Percentiles rank a stretch among this genome's conserved stretches.
Evolutionary conservation across 495 filamentous ascomycete genomes (phyloP).

Genomic region (Tuber calosporum): DNA sequence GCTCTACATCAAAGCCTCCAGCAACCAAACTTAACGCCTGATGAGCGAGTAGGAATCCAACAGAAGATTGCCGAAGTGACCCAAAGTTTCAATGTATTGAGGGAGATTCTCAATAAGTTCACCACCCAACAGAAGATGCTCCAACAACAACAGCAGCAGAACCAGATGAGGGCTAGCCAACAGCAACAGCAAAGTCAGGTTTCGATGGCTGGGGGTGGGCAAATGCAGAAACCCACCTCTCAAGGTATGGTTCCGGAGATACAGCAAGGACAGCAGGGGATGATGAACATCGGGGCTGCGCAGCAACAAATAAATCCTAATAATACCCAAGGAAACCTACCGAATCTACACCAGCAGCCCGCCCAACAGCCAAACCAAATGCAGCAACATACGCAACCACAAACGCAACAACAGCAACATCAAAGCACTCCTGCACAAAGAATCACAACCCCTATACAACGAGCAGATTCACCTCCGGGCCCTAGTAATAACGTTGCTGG

Average conservation of each 20-base stretch:
- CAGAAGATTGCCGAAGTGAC: constrained; percentile 27
- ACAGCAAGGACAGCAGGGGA: constrained; percentile 16
- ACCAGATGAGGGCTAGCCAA: constrained; percentile 36
- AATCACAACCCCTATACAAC: constrained; percentile 41
- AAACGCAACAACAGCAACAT: constrained; percentile 40
- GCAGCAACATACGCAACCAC: constrained; percentile 34
- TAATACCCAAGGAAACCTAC: constrained; percentile 31
- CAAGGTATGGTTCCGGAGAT: constrained; percentile 24
- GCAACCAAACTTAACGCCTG: constrained; percentile 24
- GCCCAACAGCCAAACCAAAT: constrained; percentile 23
- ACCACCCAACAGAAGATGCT: constrained; percentile 35
- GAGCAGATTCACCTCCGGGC: constrained; percentile 41
- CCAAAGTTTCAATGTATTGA: constrained; percentile 29
- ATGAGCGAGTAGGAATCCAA: constrained; percentile 25
- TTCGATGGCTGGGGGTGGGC: constrained; percentile 35
- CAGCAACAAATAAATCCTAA: constrained; percentile 24
- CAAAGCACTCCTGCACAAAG: constrained; percentile 10
- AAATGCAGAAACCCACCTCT: constrained; percentile 33
- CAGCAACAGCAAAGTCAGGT: constrained; percentile 39
- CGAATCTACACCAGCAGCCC: constrained; percentile 27
- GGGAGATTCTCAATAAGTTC: constrained; percentile 35
- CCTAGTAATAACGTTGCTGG: constrained; percentile 40
- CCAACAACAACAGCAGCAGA: constrained; percentile 27
- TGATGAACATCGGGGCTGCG: constrained; percentile 16
- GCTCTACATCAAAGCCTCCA: constrained; percentile 13